Evolutionary conservation across 2,329 filamentous ascomycete species (phyloP).

Genomic region (Aspergillus phoenicis): DNA sequence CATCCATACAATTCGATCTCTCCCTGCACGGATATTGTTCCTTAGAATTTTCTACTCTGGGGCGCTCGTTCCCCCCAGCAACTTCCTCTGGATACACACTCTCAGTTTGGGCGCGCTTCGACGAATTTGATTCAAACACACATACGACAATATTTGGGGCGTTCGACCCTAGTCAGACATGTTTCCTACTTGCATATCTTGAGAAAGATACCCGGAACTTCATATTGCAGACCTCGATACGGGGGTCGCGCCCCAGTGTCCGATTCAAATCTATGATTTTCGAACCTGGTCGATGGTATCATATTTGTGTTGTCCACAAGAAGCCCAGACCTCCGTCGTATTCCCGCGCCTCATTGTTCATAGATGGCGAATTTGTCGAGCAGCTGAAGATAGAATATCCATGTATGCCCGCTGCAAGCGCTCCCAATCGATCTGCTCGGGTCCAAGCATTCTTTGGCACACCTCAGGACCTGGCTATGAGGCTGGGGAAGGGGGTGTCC

Average conservation of each 20-base stretch:
- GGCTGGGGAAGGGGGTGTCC: constrained; percentile 71
- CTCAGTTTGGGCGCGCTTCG: constrained; percentile 83
- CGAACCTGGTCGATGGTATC: constrained; percentile 81
- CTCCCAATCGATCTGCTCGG: constrained; percentile 54
- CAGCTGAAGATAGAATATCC: constrained; percentile 90
- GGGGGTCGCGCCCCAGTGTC: constrained; percentile 81
- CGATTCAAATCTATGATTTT: constrained; percentile 86
- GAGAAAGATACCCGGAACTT: constrained; percentile 93
- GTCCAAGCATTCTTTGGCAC: constrained; percentile 94
- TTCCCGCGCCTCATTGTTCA: constrained; percentile 82
- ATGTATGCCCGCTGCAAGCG: constrained; percentile 67
- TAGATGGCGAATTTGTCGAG: constrained; percentile 92
- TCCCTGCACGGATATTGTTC: constrained; percentile 86
- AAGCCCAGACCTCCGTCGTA: constrained; percentile 72
- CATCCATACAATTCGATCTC: constrained; percentile 92
- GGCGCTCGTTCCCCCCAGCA: constrained; percentile 79
- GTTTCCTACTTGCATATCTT: constrained; percentile 89
- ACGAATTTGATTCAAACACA: constrained; percentile 77
- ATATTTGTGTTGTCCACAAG: constrained; percentile 85
- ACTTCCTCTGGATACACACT: constrained; percentile 84
- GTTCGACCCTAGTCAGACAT: constrained; percentile 87
- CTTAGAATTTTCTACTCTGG: constrained; percentile 84
- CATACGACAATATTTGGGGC: constrained; percentile 97
- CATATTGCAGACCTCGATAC: constrained; percentile 93
- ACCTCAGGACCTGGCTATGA: constrained; percentile 79